These are phyloP conservation scores for Pholiota molesta DNA, from an alignment of 768 basidiomycete species.

Conservation along the genomic window DNA sequence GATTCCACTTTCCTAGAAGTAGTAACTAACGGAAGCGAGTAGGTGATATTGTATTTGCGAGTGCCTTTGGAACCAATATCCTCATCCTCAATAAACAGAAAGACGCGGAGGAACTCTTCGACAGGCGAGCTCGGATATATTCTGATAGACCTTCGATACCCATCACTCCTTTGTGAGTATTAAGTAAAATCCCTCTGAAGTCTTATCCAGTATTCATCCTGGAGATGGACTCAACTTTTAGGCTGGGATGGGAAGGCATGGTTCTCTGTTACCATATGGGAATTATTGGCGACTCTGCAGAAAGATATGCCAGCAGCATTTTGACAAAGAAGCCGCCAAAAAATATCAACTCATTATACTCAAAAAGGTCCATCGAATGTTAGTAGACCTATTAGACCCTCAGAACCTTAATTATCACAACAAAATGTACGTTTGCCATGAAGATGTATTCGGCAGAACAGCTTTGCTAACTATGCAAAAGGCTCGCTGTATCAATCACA, in stretches of 20 bases:
- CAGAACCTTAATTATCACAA: constrained; percentile 15
- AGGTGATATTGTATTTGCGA: constrained; percentile 26
- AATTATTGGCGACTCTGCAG: constrained; percentile 40
- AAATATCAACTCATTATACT: constrained; percentile 31
- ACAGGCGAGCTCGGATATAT: constrained; percentile 48
- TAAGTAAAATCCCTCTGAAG: too few relatives aligned
- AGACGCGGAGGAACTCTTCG: constrained; percentile 30
- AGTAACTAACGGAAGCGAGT: background rate
- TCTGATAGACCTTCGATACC: constrained; percentile 43
- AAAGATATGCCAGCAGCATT: constrained; percentile 37
- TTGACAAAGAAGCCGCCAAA: constrained; percentile 29
- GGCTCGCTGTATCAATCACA: constrained; percentile 19
- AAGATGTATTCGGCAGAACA: background rate
- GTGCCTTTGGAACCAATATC: constrained; percentile 25
- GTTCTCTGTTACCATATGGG: constrained; percentile 36
- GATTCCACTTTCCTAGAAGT: background rate
- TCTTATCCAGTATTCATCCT: background rate
- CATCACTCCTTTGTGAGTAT: constrained; percentile 6
- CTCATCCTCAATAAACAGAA: constrained; percentile 29
- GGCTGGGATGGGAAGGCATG: constrained; percentile 38
- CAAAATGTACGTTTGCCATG: constrained; percentile 13
- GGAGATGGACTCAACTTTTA: constrained; percentile 2
- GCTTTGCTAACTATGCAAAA: background rate
- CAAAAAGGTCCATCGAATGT: constrained; percentile 31
- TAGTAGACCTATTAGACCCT: constrained; percentile 25